Base-by-base conservation (phyloP, 257 asterid genomes). In the Nicotiana benthamiana region DNA sequence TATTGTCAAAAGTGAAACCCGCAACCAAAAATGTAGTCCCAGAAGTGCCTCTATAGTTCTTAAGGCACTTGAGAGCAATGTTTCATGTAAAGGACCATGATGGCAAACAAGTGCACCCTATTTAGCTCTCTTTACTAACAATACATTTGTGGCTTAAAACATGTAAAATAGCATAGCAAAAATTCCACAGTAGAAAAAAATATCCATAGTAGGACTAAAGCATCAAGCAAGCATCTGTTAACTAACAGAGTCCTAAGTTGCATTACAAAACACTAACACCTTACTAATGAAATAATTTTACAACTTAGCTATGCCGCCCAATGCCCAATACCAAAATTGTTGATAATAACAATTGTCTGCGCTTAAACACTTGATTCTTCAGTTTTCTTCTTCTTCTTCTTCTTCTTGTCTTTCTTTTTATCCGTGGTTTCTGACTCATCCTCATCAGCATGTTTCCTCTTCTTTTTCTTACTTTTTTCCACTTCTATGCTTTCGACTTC, bases 401-500 rank as follows among this genome's bases (percentile, higher is more conserved):
- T 86, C 80, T 87, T 87, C 20, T 84, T 84, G 34, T 81, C 87
- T 52, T 83, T 83, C 83, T 83, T 83, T 62, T 77, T 79, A 7
- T 68, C 79, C 6, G 20, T 64, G 12, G 59, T 27, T 80, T 64
- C 83, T 13, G 48, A 60, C 24, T 65, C 79, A 26, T 84, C 91
- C 26, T 62, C 90, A 16, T 62, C 88, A 0, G 86, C 83, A 3
- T 87, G 96, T 80, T 89, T 93, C 81, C 93, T 90, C 94, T 93
- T 91, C 86, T 88, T 93, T 84, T 91, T 91, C 88, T 85, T 87
- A 51, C 89, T 84, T 77, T 63, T 85, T 15, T 83, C 87, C 11
- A 54, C 79, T 65, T 86, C 91, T 11, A 28, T 86, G 52, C 52
- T 81, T 10, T 72, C 88, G 4, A 80, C 59, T 68, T 83, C 94